Evolutionary conservation across 2,329 filamentous ascomycete genomes (phyloP).

Genomic region (Mycosphaerella sp.): DNA sequence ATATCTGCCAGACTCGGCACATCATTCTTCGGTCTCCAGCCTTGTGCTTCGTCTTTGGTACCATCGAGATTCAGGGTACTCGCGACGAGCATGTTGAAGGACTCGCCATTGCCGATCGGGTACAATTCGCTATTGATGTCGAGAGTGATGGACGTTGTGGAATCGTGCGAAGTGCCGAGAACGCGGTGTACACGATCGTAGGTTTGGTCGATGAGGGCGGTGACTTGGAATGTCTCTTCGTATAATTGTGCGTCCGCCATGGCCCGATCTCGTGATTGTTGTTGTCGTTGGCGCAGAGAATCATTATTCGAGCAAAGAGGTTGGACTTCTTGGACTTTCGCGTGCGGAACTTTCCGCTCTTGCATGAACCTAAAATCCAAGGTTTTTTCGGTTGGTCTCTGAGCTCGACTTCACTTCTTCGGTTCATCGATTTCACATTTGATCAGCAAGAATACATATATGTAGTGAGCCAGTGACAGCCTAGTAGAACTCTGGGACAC

Average conservation of each 20-base stretch:
- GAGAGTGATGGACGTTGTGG: conserved; percentile 69
- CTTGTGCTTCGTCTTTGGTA: conserved; percentile 47
- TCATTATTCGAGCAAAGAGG: not conserved
- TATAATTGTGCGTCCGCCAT: conserved; percentile 26
- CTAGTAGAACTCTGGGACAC: no score
- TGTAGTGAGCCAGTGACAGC: no score
- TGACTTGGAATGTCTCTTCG: conserved; percentile 27
- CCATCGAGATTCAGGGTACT: conserved; percentile 84
- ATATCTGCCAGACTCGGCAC: conserved; percentile 63
- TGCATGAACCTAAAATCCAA: not conserved
- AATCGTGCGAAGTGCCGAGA: conserved; percentile 67
- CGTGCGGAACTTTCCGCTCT: not conserved
- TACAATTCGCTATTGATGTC: conserved; percentile 95
- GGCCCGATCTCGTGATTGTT: conserved; percentile 1
- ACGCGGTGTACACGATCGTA: conserved; percentile 94
- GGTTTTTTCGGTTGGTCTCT: no score
- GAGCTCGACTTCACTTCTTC: not conserved
- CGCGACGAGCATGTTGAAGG: conserved; percentile 72
- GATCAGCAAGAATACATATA: no score
- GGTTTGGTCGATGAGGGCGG: conserved; percentile 68
- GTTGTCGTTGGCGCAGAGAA: not conserved
- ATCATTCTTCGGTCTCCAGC: conserved; percentile 69
- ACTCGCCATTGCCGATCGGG: conserved; percentile 67
- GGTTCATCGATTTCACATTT: no score
- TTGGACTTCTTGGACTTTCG: not conserved